Conservation (phyloP, 192 early-diverging fungal species). For the Helicostylum pulchrum region DNA sequence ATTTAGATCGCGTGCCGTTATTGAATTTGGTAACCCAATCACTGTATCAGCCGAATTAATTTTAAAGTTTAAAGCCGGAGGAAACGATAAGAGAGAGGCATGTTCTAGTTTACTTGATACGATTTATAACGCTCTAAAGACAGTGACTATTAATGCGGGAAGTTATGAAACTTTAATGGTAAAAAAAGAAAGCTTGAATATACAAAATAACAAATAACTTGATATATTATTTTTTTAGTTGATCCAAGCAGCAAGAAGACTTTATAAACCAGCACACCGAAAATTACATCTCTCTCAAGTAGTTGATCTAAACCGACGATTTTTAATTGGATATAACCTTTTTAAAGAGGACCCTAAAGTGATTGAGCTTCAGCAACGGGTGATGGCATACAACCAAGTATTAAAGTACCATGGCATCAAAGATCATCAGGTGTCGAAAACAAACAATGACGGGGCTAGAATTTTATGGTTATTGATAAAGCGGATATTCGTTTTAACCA, state of each 20-base stretch:
- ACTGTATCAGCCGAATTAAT: constrained; percentile 75
- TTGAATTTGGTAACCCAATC: constrained; percentile 95
- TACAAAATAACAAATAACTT: not conserved
- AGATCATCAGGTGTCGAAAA: constrained; percentile 94
- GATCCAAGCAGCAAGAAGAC: constrained; percentile 88
- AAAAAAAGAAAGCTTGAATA: not conserved
- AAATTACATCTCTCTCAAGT: constrained; percentile 83
- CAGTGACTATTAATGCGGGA: constrained; percentile 89
- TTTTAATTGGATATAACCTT: constrained; percentile 77
- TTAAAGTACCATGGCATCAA: constrained; percentile 90
- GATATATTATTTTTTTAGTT: constrained; percentile 41
- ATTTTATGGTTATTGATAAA: constrained; percentile 68
- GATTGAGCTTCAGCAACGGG: constrained; percentile 68
- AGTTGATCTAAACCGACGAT: constrained; percentile 86
- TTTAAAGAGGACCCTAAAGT: constrained; percentile 84
- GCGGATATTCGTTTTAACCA: constrained; percentile 64
- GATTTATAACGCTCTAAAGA: constrained; percentile 76
- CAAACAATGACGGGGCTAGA: constrained; percentile 58
- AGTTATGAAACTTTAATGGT: constrained; percentile 93
- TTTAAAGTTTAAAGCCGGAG: constrained; percentile 80
- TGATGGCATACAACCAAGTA: constrained; percentile 84
- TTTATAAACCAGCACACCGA: constrained; percentile 86
- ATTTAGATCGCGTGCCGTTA: constrained; percentile 96
- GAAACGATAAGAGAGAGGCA: constrained; percentile 78
- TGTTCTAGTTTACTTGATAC: constrained; percentile 75